Evolutionary conservation across 2,329 filamentous ascomycete genomes (phyloP).

Genomic region (Calonectria pseudoturangicola): DNA sequence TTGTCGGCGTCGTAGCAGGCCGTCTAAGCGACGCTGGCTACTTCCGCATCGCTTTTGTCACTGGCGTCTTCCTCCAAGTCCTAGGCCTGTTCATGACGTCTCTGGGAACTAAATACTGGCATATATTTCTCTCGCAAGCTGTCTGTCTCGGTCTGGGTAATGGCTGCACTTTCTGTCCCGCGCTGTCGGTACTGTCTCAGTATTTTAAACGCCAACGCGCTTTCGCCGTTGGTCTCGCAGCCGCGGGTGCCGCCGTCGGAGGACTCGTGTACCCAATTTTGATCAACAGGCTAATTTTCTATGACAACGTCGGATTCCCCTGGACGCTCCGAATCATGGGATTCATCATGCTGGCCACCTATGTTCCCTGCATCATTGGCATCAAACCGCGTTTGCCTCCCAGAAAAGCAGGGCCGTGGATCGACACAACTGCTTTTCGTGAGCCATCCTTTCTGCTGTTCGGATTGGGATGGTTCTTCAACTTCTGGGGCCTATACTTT

Average conservation of each 20-base stretch:
- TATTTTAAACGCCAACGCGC: conserved; percentile 75
- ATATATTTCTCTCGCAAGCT: conserved; percentile 69
- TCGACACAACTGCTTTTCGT: conserved; percentile 66
- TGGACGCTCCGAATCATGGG: conserved; percentile 72
- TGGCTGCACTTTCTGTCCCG: conserved; percentile 74
- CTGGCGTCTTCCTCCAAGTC: conserved; percentile 62
- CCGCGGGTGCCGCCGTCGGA: conserved; percentile 73
- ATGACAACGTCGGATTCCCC: conserved; percentile 69
- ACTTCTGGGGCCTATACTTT: conserved; percentile 62
- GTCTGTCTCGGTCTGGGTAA: conserved; percentile 70
- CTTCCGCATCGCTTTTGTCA: conserved; percentile 61
- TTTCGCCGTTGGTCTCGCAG: conserved; percentile 75
- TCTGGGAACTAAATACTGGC: conserved; percentile 66
- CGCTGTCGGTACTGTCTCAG: conserved; percentile 76
- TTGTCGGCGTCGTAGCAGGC: conserved; percentile 64
- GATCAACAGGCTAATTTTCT: conserved; percentile 65
- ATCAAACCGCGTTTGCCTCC: conserved; percentile 64
- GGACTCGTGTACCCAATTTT: conserved; percentile 72
- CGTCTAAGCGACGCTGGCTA: conserved; percentile 66
- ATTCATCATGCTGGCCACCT: conserved; percentile 66
- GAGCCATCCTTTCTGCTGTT: conserved; percentile 62
- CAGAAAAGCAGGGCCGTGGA: conserved; percentile 61
- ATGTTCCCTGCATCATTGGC: conserved; percentile 61
- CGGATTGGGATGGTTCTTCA: conserved; percentile 58
- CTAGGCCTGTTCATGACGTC: conserved; percentile 68